Percentiles rank a stretch among this genome's conserved stretches.
Conservation (phyloP, 2,329 filamentous ascomycete genomes). For the Teratosphaeria nubilosa region DNA sequence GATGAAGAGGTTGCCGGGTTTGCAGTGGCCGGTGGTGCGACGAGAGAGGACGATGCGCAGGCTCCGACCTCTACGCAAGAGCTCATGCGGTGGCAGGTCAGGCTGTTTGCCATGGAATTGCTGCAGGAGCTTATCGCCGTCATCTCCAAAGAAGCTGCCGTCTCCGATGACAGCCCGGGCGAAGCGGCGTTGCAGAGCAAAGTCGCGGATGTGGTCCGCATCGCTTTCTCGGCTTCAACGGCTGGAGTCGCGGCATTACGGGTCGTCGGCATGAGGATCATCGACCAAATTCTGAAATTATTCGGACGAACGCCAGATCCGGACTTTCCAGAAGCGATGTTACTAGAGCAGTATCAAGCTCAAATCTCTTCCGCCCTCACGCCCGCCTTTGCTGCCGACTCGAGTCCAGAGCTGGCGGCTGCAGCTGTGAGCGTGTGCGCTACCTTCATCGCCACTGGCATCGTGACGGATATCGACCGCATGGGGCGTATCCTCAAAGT, state of each 20-base stretch:
- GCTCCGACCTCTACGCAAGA: slow-evolving; percentile 55
- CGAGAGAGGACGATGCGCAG: slow-evolving; percentile 32
- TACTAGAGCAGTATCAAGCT: slow-evolving; percentile 95
- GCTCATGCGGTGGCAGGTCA: slow-evolving; percentile 87
- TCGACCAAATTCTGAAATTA: slow-evolving; percentile 86
- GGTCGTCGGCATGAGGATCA: slow-evolving; percentile 85
- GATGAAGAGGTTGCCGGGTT: slow-evolving; percentile 97
- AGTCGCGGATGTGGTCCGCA: slow-evolving; percentile 86
- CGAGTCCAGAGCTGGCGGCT: slow-evolving; percentile 87
- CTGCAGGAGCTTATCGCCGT: slow-evolving; percentile 72
- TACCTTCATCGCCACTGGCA: slow-evolving; percentile 94
- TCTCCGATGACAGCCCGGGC: slow-evolving; percentile 67
- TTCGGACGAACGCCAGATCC: slow-evolving; percentile 94
- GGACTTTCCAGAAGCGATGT: slow-evolving; percentile 92
- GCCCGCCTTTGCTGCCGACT: slow-evolving; percentile 90
- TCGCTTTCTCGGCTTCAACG: slow-evolving; percentile 95
- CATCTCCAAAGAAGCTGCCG: slow-evolving; percentile 66
- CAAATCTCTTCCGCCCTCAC: slow-evolving; percentile 96
- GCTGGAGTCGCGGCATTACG: slow-evolving; percentile 83
- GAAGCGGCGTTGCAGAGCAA: slow-evolving; percentile 69
- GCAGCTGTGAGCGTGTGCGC: slow-evolving; percentile 96
- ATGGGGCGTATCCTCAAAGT: slow-evolving; percentile 98
- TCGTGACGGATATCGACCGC: slow-evolving; percentile 93
- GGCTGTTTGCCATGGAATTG: slow-evolving; percentile 85
- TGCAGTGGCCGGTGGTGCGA: slow-evolving; percentile 58